Evolutionary conservation across 805 yeast species (phyloP), one percentile per base, ranked within the genome.

Genomic region (Candida caryicola): DNA sequence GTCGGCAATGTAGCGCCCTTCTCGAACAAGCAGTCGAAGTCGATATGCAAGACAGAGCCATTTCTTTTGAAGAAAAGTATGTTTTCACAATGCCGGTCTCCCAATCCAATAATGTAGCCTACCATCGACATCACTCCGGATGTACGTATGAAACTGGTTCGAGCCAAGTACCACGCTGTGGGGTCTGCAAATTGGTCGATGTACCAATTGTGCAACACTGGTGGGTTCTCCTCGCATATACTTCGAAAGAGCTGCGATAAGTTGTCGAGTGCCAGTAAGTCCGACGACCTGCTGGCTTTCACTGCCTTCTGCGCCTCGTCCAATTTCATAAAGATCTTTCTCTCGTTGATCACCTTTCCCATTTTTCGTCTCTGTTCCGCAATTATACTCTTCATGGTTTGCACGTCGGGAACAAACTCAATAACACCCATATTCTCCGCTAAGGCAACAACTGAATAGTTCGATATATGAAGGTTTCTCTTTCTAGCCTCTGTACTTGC

Each of bases 121-220:
- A 91, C 95, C 70, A 93, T 88, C 0, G 97, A 89, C 99, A 95
- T 93, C 0, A 91, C 98, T 0, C 97, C 96, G 18, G 85, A 71
- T 0, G 96, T 80, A 38, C 95, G 70, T 0, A 86, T 80, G 55
- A 76, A 95, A 25, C 72, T 69, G 34, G 81, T 82, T 39, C 98
- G 65, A 1, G 91, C 85, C 30, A 73, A 72, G 44, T 87, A 85
- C 99, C 99, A 93, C 1, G 78, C 66, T 5, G 81, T 76, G 0
- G 98, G 96, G 47, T 90, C 95, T 0, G 97, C 88, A 50, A 89
- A 91, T 36, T 78, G 82, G 40, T 87, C 90, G 16, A 87, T 71
- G 54, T 86, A 90, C 97, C 98, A 91, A 35, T 81, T 78, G 50
- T 83, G 82, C 18, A 95, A 62, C 0, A 87, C 89, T 0, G 95